Percentiles rank a stretch among this genome's conserved stretches.
These are phyloP conservation scores for Talaromyces sp. DNA, from an alignment of 2,329 filamentous ascomycete species.

Conservation along the genomic window DNA sequence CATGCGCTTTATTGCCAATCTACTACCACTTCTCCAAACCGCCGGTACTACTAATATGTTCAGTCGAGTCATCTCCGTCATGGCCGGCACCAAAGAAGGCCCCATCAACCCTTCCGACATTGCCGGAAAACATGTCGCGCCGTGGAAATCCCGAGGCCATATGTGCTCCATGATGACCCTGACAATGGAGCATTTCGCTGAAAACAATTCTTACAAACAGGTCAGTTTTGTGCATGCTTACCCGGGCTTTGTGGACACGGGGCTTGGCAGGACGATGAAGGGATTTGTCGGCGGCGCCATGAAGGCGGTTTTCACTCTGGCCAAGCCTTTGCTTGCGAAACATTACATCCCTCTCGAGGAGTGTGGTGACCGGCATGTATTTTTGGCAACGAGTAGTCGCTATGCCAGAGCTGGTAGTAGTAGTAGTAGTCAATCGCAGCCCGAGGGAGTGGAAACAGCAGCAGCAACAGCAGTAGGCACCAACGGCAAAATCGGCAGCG, in stretches of 20 bases:
- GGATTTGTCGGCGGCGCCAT: slow-evolving; percentile 24
- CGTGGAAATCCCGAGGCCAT: slow-evolving; percentile 20
- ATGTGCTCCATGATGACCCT: slow-evolving; percentile 37
- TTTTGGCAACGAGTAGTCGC: slow-evolving; percentile 28
- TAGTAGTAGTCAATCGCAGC: background rate
- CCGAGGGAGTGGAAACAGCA: background rate
- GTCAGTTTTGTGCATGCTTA: slow-evolving; percentile 37
- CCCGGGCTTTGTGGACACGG: slow-evolving; percentile 38
- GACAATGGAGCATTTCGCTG: slow-evolving; percentile 25
- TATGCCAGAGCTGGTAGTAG: slow-evolving; percentile 16
- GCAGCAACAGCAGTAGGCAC: slow-evolving; percentile 7
- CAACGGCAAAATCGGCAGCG: slow-evolving; percentile 14
- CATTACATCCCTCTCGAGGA: slow-evolving; percentile 23
- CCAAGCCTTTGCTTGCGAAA: background rate
- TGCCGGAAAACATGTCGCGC: background rate
- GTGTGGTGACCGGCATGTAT: slow-evolving; percentile 43
- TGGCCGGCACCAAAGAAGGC: slow-evolving; percentile 31
- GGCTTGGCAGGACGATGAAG: slow-evolving; percentile 15
- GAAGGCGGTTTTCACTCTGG: background rate
- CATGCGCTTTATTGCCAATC: slow-evolving; percentile 40
- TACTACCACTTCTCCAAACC: slow-evolving; percentile 33
- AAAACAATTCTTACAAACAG: slow-evolving; percentile 16
- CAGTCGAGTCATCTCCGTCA: slow-evolving; percentile 37
- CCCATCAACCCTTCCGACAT: slow-evolving; percentile 2
- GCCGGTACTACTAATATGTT: slow-evolving; percentile 13